A percentile compares a stretch with the other conserved stretches of the same genome.
These are phyloP conservation scores for Pyrenula aspistea DNA, from an alignment of 495 filamentous ascomycete species.

Conservation along the genomic window DNA sequence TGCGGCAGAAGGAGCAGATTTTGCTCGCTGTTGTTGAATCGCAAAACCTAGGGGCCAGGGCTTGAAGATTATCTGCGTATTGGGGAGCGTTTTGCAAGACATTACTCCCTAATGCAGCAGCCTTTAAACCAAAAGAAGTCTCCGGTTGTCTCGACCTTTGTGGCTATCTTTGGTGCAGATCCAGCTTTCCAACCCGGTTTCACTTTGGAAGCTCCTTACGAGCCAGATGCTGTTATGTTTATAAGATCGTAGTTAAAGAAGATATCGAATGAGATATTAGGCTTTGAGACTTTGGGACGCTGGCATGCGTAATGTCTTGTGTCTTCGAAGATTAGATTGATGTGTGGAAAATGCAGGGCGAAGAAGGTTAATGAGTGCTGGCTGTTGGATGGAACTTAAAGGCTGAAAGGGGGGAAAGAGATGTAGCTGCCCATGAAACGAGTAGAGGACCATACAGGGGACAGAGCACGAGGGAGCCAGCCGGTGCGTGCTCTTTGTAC, in stretches of 20 bases:
- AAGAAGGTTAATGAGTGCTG: too few species aligned
- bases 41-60: not conserved
- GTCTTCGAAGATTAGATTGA: too few species aligned
- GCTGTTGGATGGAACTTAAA: too few species aligned
- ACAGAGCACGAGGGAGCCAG: too few species aligned
- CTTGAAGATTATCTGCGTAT: not conserved
- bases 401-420: too few species aligned
- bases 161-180: not conserved
- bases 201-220: conserved; percentile 1
- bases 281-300: not conserved
- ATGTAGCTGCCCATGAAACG: too few species aligned
- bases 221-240: conserved; percentile 1
- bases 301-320: not conserved
- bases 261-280: conserved; percentile 2
- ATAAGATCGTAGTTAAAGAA: conserved; percentile 3
- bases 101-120: not conserved
- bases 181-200: conserved; percentile 1
- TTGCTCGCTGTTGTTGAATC: not conserved
- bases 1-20: not conserved
- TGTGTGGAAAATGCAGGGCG: too few species aligned
- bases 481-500: too few species aligned
- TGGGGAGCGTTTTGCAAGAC: not conserved
- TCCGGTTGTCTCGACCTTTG: not conserved
- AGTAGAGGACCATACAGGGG: too few species aligned
- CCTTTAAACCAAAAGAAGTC: not conserved